A percentile compares a stretch with the other conserved stretches of the same genome.
phyloP scores from a whole-genome alignment of 2,329 filamentous ascomycete species.

The Neonectria faginata region DNA sequence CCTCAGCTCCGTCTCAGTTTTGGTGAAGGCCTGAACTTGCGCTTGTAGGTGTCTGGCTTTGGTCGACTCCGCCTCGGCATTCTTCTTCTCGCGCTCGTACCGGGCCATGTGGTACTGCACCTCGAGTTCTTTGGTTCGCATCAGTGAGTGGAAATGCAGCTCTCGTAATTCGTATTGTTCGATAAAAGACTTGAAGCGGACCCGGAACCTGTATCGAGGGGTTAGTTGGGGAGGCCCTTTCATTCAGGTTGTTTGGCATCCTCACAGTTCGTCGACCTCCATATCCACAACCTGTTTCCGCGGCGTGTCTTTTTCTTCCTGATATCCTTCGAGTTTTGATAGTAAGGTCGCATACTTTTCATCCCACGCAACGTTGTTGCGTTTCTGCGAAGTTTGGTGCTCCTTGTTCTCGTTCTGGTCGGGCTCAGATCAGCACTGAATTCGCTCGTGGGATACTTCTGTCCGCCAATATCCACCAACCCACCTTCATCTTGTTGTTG shows the following conservation, averaged over 20 bases:
- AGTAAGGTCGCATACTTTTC: slow-evolving; percentile 84
- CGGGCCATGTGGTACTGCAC: slow-evolving; percentile 91
- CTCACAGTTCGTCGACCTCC: slow-evolving; percentile 89
- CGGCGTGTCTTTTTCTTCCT: slow-evolving; percentile 86
- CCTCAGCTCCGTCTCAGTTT: slow-evolving; percentile 92
- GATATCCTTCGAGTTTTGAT: slow-evolving; percentile 86
- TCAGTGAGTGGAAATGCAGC: slow-evolving; percentile 89
- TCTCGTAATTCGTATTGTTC: slow-evolving; percentile 98
- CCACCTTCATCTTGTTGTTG: slow-evolving; percentile 97
- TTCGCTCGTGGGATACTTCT: background rate
- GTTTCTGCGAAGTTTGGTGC: slow-evolving; percentile 85
- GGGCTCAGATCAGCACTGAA: slow-evolving; percentile 39
- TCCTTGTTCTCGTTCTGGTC: slow-evolving; percentile 90
- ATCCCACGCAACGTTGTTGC: slow-evolving; percentile 85
- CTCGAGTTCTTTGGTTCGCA: slow-evolving; percentile 95
- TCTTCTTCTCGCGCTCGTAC: slow-evolving; percentile 90
- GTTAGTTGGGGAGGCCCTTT: slow-evolving; percentile 23
- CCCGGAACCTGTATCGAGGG: slow-evolving; percentile 73
- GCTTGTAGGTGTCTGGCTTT: slow-evolving; percentile 87
- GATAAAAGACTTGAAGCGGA: slow-evolving; percentile 92
- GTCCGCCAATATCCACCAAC: slow-evolving; percentile 36
- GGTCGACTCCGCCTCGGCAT: slow-evolving; percentile 82
- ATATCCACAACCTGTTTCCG: slow-evolving; percentile 85
- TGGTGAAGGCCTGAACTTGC: slow-evolving; percentile 94
- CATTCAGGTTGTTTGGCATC: slow-evolving; percentile 28